phyloP scores from a whole-genome alignment of 2,329 filamentous ascomycete species.

The Monilinia polystroma region DNA sequence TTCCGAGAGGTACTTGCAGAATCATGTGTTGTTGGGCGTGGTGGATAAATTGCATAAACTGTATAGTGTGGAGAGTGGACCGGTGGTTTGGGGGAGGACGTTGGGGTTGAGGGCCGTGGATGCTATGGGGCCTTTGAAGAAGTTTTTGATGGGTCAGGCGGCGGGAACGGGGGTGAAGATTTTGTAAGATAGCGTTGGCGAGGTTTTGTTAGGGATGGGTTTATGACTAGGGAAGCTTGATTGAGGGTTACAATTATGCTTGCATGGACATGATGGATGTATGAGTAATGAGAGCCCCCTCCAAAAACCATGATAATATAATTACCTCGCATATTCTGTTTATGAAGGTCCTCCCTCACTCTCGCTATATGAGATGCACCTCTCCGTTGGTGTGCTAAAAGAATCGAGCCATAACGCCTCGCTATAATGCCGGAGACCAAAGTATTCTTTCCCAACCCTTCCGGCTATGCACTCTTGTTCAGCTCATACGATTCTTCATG shows the following conservation, averaged over 20 bases:
- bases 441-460: not conserved
- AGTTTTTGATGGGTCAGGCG: slow-evolving; percentile 77
- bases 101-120: slow-evolving; percentile 76
- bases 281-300: not conserved
- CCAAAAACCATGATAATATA: not conserved
- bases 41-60: slow-evolving; percentile 91
- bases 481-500: not conserved
- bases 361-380: not conserved
- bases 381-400: not conserved
- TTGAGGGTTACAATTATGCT: not conserved
- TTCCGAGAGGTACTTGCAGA: slow-evolving; percentile 76
- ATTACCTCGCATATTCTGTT: not conserved
- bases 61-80: slow-evolving; percentile 77
- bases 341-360: not conserved
- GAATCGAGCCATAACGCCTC: slow-evolving; percentile 9
- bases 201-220: not conserved
- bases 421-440: slow-evolving; percentile 15
- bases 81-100: slow-evolving; percentile 76
- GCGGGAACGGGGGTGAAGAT: slow-evolving; percentile 54
- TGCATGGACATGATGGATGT: not conserved
- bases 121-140: slow-evolving; percentile 71
- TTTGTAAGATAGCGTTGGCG: slow-evolving; percentile 33
- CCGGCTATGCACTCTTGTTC: slow-evolving; percentile 1
- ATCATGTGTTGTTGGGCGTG: slow-evolving; percentile 74
- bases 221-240: not conserved